Evolutionary conservation across 202 grass and related monocot genomes (phyloP).

Genomic region (Setaria viridis): DNA sequence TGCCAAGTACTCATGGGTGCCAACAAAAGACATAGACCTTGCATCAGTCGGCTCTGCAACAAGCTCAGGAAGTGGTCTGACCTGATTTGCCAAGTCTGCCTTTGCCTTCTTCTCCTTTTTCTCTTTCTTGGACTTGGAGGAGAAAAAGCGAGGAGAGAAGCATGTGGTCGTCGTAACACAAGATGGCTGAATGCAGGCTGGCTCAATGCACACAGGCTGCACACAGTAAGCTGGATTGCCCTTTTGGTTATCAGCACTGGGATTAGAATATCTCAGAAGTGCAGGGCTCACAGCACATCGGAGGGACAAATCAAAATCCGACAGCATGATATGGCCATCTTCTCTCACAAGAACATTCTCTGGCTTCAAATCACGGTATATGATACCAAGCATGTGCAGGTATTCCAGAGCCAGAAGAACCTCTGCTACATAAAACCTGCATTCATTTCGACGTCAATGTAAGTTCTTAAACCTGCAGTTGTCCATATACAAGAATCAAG

Average conservation of each 20-base stretch:
- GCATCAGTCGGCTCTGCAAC: constrained; percentile 83
- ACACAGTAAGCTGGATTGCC: constrained; percentile 59
- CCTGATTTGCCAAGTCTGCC: constrained; percentile 59
- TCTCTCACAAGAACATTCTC: constrained; percentile 92
- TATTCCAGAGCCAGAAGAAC: constrained; percentile 83
- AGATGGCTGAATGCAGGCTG: constrained; percentile 71
- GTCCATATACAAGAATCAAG: background rate
- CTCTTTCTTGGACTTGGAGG: constrained; percentile 71
- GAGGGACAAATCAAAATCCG: constrained; percentile 85
- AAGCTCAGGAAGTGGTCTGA: constrained; percentile 72
- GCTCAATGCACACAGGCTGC: constrained; percentile 68
- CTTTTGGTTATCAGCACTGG: constrained; percentile 49
- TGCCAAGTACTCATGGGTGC: constrained; percentile 84
- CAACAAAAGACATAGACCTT: constrained; percentile 91
- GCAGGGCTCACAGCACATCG: constrained; percentile 70
- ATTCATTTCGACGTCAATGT: constrained; percentile 41
- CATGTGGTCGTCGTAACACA: constrained; percentile 66
- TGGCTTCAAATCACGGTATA: constrained; percentile 89
- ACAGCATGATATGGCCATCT: constrained; percentile 92
- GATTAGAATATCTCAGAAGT: constrained; percentile 69
- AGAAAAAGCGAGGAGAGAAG: constrained; percentile 75
- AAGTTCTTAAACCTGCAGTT: constrained; percentile 39
- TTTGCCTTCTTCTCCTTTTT: constrained; percentile 67
- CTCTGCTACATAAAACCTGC: constrained; percentile 86
- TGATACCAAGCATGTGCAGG: constrained; percentile 84